These are phyloP conservation scores for Alternaria rosae DNA, from an alignment of 2,329 filamentous ascomycete genomes.

Conservation along the genomic window DNA sequence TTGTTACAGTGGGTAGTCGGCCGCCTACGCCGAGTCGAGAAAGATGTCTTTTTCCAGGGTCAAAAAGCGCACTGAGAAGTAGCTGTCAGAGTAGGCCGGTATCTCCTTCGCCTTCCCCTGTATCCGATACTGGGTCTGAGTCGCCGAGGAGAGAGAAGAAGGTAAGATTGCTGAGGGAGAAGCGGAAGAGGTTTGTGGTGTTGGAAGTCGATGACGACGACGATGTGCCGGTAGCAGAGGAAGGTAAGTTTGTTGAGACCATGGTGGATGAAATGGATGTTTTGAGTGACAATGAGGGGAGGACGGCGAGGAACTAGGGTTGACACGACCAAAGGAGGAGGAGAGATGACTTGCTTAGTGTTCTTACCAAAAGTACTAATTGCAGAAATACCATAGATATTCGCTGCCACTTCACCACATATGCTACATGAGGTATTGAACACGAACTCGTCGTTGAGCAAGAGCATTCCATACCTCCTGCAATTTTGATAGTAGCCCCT, in stretches of 20 bases:
- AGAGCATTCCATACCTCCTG: neutral
- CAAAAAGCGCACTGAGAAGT: neutral
- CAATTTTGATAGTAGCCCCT: neutral
- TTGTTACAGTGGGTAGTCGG: neutral
- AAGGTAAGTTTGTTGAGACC: neutral
- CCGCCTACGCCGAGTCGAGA: neutral
- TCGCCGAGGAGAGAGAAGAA: neutral
- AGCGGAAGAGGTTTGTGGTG: neutral
- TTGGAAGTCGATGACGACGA: neutral
- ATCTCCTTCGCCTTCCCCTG: neutral
- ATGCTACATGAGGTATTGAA: neutral
- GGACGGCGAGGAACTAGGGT: neutral
- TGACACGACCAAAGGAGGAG: neutral
- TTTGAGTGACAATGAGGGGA: conserved; percentile 6
- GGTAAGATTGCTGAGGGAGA: neutral
- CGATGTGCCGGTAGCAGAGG: neutral
- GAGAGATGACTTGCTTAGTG: neutral
- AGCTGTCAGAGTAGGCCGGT: neutral
- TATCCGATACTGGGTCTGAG: neutral
- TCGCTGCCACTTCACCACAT: neutral
- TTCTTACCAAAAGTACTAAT: neutral
- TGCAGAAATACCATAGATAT: neutral
- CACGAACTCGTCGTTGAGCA: neutral
- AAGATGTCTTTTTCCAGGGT: neutral
- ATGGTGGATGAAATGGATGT: neutral